Base-by-base conservation (phyloP, 768 basidiomycete genomes). In the Pleurotus djamor region DNA sequence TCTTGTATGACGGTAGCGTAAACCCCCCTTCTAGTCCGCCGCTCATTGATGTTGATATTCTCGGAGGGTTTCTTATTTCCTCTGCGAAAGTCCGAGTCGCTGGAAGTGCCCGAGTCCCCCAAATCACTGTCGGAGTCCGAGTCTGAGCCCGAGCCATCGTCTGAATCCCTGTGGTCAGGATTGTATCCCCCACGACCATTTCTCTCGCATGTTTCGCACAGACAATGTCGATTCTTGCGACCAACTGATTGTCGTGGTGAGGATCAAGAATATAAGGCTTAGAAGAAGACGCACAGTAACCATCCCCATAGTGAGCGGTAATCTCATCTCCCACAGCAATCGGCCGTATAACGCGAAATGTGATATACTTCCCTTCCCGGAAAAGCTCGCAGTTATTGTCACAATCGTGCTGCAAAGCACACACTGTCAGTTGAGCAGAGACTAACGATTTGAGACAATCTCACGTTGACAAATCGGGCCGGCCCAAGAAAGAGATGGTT, bases 401-500 rank as follows among this genome's bases (percentile, higher is more conserved):
- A 70, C 92, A 94, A 70, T 94, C 92, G 70, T 94, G 92, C 92
- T 93, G 71, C 63, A 64, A 69, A 60, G 56, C 47, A 60, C 52
- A 59, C 47, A 49, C 28, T 52, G 60, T 64, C 63, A 66, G 63
- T 41, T 17, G 14, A 49, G 48, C 48, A 49, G 57, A 58, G 43
- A 13, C 48, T 37, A 32, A 58, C 48, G 33, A 48, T 58, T 48
- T 34, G 45, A 48, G 48, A 57, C 60, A 60, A 56, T 66, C 90
- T 81, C 73, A 94, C 92, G 70, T 94, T 94, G 61, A 94, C 92
- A 76, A 94, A 94, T 68, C 92, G 88, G 74, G 92, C 93, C 52
- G 92, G 93, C 8, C 92, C 92, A 69, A 94, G 77, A 77, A 94
- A 94, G 68, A 94, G 79, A 75, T 94, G 91, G 67, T 92, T 94